phyloP scores from a whole-genome alignment of 352 stramenopile species.

The Globisporangium paddicum region DNA sequence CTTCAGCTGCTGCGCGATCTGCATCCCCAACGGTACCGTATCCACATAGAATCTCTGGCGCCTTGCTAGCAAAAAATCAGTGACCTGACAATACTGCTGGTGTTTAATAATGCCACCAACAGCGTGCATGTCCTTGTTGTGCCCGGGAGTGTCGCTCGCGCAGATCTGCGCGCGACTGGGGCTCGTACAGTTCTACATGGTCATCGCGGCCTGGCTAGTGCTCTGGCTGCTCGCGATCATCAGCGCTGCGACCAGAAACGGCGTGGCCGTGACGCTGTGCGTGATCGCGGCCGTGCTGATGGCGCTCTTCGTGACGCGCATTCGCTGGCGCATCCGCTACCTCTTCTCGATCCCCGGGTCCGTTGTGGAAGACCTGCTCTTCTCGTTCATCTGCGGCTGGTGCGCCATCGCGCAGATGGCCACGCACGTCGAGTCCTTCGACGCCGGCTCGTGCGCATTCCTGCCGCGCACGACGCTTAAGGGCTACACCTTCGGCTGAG shows the following conservation, averaged over 20 bases:
- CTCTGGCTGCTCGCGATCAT: slow-evolving; percentile 31
- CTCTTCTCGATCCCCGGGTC: slow-evolving; percentile 48
- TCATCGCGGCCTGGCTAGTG: slow-evolving; percentile 28
- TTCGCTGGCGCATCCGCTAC: slow-evolving; percentile 49
- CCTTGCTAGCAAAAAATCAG: neutral
- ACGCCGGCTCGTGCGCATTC: slow-evolving; percentile 23
- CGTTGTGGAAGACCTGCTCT: slow-evolving; percentile 29
- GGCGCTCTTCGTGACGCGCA: slow-evolving; percentile 30
- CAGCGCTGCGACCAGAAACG: slow-evolving; percentile 18
- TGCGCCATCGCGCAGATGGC: slow-evolving; percentile 50
- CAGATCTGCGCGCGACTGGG: slow-evolving; percentile 41
- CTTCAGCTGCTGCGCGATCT: slow-evolving; percentile 14
- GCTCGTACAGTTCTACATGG: slow-evolving; percentile 29
- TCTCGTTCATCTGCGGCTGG: slow-evolving; percentile 31
- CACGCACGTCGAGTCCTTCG: slow-evolving; percentile 40
- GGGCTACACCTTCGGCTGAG: slow-evolving; percentile 32
- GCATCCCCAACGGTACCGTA: slow-evolving; percentile 23
- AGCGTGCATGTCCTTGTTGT: slow-evolving; percentile 24
- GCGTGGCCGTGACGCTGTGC: slow-evolving; percentile 26
- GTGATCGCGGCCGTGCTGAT: slow-evolving; percentile 29
- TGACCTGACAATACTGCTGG: neutral
- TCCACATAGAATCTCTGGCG: neutral
- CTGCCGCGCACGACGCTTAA: slow-evolving; percentile 29
- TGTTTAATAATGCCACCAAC: neutral
- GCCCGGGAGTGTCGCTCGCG: slow-evolving; percentile 32